Conservation (phyloP, 257 asterid species). For the Forsythia suspensa region DNA sequence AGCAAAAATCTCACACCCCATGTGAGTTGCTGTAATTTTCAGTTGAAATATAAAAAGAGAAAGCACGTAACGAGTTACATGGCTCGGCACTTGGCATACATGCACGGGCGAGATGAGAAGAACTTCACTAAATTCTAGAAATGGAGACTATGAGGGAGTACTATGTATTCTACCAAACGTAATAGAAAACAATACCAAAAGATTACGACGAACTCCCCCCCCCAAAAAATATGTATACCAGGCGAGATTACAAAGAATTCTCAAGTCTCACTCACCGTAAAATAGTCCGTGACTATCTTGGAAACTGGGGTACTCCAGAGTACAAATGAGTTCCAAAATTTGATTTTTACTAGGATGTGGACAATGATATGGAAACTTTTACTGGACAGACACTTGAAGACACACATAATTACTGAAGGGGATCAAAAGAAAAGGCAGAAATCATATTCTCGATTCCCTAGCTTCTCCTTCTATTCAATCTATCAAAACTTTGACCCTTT, state of each 20-base stretch:
- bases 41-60: background rate
- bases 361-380: constrained; percentile 18
- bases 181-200: background rate
- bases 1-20: constrained; percentile 5
- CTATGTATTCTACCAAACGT: too few species aligned
- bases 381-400: constrained; percentile 23
- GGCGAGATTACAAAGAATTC: background rate
- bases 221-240: background rate
- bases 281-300: background rate
- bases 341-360: constrained; percentile 32
- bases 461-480: constrained; percentile 24
- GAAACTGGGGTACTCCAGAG: too few species aligned
- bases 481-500: constrained; percentile 17
- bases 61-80: background rate
- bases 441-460: constrained; percentile 1
- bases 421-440: constrained; percentile 30
- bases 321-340: background rate
- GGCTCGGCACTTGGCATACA: background rate
- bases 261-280: background rate
- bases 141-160: too few species aligned
- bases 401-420: constrained; percentile 35
- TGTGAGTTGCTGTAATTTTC: constrained; percentile 1
- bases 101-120: background rate
- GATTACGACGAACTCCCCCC: background rate
- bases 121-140: too few species aligned